These are phyloP conservation scores for Alternaria viburni DNA, from an alignment of 2,329 filamentous ascomycete genomes.

Conservation along the genomic window DNA sequence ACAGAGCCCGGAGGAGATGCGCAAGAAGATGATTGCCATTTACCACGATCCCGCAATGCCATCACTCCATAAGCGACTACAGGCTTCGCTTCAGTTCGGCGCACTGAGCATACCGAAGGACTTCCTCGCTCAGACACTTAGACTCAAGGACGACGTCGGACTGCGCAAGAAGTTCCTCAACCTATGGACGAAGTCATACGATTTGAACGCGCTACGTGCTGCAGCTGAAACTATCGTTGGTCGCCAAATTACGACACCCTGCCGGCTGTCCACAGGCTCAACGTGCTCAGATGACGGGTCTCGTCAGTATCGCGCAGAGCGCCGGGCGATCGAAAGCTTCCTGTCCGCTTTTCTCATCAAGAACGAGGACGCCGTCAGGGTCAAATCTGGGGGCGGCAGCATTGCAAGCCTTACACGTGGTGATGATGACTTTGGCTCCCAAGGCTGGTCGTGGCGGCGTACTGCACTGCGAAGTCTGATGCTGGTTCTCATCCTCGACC, in stretches of 20 bases:
- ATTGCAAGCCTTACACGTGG: constrained; percentile 49
- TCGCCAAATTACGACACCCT: constrained; percentile 53
- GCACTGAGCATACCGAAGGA: constrained; percentile 63
- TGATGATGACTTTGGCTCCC: constrained; percentile 51
- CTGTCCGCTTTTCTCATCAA: constrained; percentile 64
- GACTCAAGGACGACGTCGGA: constrained; percentile 64
- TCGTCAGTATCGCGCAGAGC: constrained; percentile 44
- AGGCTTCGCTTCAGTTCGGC: constrained; percentile 65
- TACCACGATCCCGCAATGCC: constrained; percentile 62
- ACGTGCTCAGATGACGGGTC: constrained; percentile 44
- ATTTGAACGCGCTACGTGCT: constrained; percentile 57
- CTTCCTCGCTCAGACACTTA: constrained; percentile 51
- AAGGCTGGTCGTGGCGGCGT: constrained; percentile 60
- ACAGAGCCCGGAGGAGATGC: constrained; percentile 45
- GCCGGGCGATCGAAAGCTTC: constrained; percentile 58
- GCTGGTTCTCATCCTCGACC: constrained; percentile 66
- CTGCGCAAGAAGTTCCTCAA: constrained; percentile 63
- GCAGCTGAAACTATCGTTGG: constrained; percentile 66
- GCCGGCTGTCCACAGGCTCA: constrained; percentile 45
- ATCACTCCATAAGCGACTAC: constrained; percentile 62
- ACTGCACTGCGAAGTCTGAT: constrained; percentile 65
- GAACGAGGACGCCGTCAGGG: constrained; percentile 61
- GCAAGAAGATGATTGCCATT: constrained; percentile 57
- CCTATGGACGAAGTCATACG: constrained; percentile 65
- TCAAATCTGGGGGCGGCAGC: constrained; percentile 46